Percentiles rank a stretch among this genome's conserved stretches.
These are phyloP conservation scores for Tripterygium wilfordii DNA, from an alignment of 177 flowering plant genomes.

Conservation along the genomic window DNA sequence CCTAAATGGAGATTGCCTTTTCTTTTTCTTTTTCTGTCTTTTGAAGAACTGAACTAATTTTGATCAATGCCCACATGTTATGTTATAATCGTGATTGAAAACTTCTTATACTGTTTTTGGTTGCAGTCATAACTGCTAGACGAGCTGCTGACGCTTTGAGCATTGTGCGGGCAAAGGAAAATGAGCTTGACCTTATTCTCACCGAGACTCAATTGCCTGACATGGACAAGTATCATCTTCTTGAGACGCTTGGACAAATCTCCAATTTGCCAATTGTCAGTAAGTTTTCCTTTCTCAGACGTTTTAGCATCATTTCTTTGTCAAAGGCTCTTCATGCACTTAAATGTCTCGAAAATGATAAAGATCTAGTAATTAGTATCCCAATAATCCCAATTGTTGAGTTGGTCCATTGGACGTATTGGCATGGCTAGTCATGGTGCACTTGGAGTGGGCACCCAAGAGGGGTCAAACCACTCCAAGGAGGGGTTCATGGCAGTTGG, in stretches of 20 bases:
- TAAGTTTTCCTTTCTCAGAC: slow-evolving; percentile 6
- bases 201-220: slow-evolving; percentile 20
- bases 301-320: not conserved
- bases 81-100: not conserved
- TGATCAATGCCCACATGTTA: no score
- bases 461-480: no score
- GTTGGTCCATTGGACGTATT: no score
- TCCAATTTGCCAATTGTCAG: slow-evolving; percentile 16
- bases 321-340: not conserved
- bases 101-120: not conserved
- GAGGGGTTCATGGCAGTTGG: no score
- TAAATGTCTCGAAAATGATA: no score
- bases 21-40: no score
- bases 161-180: slow-evolving; percentile 6
- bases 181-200: slow-evolving; percentile 16
- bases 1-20: no score
- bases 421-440: no score
- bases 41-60: no score
- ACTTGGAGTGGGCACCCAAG: no score
- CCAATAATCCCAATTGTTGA: not conserved
- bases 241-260: slow-evolving; percentile 9
- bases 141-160: slow-evolving; percentile 14
- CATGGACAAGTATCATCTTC: slow-evolving; percentile 15
- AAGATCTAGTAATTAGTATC: no score
- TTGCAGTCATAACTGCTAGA: slow-evolving; percentile 12